Base-by-base conservation (phyloP, 176 grass and related monocot species). In the Puccinellia tenuiflora region DNA sequence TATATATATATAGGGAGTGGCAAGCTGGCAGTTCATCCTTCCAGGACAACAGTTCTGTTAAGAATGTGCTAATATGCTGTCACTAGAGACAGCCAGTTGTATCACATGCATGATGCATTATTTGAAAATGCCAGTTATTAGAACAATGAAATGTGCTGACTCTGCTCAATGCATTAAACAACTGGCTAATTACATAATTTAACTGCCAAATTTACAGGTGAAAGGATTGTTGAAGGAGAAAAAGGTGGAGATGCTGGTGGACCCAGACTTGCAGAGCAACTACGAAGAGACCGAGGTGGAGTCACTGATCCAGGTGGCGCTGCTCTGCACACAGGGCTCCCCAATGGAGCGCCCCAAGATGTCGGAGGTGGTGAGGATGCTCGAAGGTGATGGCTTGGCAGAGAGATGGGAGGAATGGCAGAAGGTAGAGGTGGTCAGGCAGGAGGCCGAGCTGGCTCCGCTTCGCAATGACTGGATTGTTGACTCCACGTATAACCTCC, bases 391-490 rank as follows among this genome's bases (percentile, higher is more conserved):
- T 1, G 91, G 91, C 40, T 47, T 94, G 54, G 91, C 88, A 0
- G 91, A 91, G 85, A 83, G 85, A 28, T 91, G 88, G 91, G 91
- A 94, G 26, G 88, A 91, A 69, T 94, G 91, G 91, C 88, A 94
- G 85, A 91, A 91, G 85, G 88, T 91, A 38, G 91, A 94, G 79
- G 88, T 94, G 88, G 88, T 91, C 42, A 90, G 88, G 60, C 85
- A 85, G 74, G 81, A 78, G 83, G 81, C 81, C 10, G 88, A 81
- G 48, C 33, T 18, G 14, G 82, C 77, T 6, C 82, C 81, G 25
- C 81, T 47, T 12, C 91, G 88, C 50, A 74, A 73, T 1, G 66
- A 86, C 60, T 90, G 90, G 83, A 85, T 86, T 20, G 83, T 86
- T n/a, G 90, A 92, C 59, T 92, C 93, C 12, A 95, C 82, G 0